These are phyloP conservation scores for Alternaria burnsii DNA, from an alignment of 2,329 filamentous ascomycete genomes.

Conservation along the genomic window DNA sequence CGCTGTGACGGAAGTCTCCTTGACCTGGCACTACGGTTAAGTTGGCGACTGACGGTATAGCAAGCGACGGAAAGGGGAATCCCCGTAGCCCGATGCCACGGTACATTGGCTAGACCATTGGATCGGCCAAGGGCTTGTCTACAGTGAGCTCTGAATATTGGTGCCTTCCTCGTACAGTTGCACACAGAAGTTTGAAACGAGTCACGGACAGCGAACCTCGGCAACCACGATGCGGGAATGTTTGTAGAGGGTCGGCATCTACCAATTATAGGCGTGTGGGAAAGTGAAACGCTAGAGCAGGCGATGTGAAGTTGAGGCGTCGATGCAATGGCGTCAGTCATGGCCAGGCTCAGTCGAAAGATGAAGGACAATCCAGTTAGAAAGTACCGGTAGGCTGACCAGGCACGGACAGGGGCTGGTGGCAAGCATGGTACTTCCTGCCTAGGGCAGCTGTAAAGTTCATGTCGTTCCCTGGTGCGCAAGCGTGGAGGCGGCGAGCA, in stretches of 20 bases:
- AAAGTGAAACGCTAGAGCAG: constrained; percentile 17
- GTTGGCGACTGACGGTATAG: constrained; percentile 4
- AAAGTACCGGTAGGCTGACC: constrained; percentile 1
- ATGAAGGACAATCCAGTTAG: background rate
- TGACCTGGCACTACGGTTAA: background rate
- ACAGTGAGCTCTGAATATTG: background rate
- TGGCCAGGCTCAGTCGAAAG: background rate
- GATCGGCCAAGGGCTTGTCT: constrained; percentile 8
- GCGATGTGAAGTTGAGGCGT: constrained; percentile 3
- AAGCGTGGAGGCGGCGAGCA: constrained; percentile 20
- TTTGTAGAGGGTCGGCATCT: background rate
- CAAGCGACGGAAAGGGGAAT: constrained; percentile 14
- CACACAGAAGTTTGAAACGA: background rate
- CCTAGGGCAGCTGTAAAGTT: constrained; percentile 8
- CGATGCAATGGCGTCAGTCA: constrained; percentile 8
- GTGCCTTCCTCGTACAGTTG: constrained; percentile 2
- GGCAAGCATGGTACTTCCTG: constrained; percentile 3
- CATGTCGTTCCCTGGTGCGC: constrained; percentile 19
- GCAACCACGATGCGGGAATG: background rate
- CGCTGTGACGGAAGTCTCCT: constrained; percentile 7
- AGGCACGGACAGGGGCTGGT: constrained; percentile 22
- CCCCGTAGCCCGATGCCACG: background rate
- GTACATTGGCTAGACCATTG: constrained; percentile 12
- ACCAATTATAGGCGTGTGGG: constrained; percentile 11
- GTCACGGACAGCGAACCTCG: background rate